Conservation (phyloP, 179 eudicot genomes). For the Drosera spatulata region DNA sequence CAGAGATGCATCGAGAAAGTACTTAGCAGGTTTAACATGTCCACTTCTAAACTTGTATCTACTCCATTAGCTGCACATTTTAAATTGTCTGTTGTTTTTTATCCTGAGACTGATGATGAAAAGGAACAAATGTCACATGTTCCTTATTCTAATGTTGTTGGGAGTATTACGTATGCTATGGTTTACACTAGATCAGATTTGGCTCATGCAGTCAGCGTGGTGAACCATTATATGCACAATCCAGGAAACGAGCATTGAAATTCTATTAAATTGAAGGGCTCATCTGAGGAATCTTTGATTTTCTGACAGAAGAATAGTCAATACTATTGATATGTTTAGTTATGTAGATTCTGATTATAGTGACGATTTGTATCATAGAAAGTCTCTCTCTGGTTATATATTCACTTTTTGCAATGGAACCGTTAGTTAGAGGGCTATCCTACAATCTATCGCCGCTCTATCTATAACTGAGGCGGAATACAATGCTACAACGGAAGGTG, state of each 20-base stretch:
- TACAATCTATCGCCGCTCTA: not conserved
- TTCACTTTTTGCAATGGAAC: not conserved
- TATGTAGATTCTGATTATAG: conserved; percentile 2
- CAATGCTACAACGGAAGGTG: not conserved
- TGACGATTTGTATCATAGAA: not conserved
- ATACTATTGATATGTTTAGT: not conserved
- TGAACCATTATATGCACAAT: conserved; percentile 1
- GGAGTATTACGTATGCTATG: conserved; percentile 9
- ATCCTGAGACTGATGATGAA: not conserved
- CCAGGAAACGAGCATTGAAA: not conserved
- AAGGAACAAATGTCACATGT: not conserved
- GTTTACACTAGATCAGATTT: conserved; percentile 5
- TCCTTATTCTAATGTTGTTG: conserved; percentile 7
- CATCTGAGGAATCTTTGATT: not conserved
- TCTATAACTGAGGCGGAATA: not conserved
- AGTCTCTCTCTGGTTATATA: not conserved
- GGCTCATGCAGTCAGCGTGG: conserved; percentile 4
- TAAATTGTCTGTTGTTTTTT: not conserved
- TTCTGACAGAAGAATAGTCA: not conserved
- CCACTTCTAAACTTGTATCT: not conserved
- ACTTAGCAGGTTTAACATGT: not conserved
- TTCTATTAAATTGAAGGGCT: not conserved
- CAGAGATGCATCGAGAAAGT: conserved; percentile 2
- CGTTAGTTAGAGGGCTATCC: not conserved
- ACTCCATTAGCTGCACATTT: conserved; percentile 15